Percentiles rank a stretch among this genome's conserved stretches.
Evolutionary conservation across 2,329 filamentous ascomycete species (phyloP).

Genomic region (Aspergillus niger): DNA sequence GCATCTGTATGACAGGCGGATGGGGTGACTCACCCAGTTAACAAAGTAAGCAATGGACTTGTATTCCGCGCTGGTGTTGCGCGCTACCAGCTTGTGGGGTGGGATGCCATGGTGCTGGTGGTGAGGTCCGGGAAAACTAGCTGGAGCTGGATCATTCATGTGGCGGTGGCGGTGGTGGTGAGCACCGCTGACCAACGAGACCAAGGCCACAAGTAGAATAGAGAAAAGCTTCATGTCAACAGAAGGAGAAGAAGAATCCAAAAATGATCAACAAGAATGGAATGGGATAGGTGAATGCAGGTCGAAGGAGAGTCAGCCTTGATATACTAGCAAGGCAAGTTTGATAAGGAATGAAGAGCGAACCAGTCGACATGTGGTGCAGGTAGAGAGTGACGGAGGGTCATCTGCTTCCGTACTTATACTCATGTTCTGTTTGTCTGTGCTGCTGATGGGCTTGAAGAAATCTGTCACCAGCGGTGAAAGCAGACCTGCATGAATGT

Average conservation of each 20-base stretch:
- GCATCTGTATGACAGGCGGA: background rate
- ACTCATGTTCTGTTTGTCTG: background rate
- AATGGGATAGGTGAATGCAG: background rate
- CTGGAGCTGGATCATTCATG: no score
- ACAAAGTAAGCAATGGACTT: slow-evolving; percentile 49
- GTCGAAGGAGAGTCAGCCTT: background rate
- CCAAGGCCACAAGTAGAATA: background rate
- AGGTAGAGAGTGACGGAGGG: background rate
- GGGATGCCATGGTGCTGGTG: no score
- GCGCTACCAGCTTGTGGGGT: background rate
- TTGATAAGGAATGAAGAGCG: background rate
- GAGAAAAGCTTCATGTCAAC: background rate
- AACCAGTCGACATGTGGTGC: background rate
- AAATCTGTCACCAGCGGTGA: background rate
- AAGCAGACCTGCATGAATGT: background rate
- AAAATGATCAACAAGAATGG: background rate
- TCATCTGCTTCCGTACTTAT: background rate
- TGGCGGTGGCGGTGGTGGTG: no score
- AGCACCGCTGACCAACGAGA: background rate
- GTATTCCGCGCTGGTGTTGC: slow-evolving; percentile 3
- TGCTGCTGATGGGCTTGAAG: background rate
- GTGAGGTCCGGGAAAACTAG: no score
- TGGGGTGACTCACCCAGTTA: slow-evolving; percentile 42
- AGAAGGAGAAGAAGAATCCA: background rate
- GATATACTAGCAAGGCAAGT: background rate